These are phyloP conservation scores for Fusarium coicis DNA, from an alignment of 2,329 filamentous ascomycete genomes.

Conservation along the genomic window DNA sequence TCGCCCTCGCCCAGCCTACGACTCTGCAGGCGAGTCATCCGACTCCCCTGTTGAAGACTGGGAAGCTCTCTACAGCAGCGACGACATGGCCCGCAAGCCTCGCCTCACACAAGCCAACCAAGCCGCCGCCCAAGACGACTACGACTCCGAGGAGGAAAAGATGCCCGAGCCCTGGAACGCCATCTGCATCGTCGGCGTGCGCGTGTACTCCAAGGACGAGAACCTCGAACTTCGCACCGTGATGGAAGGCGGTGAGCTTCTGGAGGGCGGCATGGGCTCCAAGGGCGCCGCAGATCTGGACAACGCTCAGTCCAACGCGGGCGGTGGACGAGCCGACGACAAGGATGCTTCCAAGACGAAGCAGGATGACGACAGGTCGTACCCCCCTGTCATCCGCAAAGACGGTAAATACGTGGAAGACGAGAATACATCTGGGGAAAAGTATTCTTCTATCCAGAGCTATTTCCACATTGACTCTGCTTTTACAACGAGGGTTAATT, in stretches of 20 bases:
- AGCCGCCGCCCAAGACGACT: constrained; percentile 50
- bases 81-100: constrained; percentile 66
- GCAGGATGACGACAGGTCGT: constrained; percentile 14
- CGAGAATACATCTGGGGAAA: constrained; percentile 22
- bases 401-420: constrained; percentile 41
- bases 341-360: constrained; percentile 15
- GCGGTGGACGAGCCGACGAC: constrained; percentile 53
- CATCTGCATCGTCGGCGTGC: constrained; percentile 68
- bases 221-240: constrained; percentile 64
- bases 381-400: constrained; percentile 42
- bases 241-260: constrained; percentile 64
- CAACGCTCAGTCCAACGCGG: constrained; percentile 66
- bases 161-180: constrained; percentile 70
- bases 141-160: constrained; percentile 68
- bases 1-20: constrained; percentile 48
- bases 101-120: constrained; percentile 53
- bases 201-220: constrained; percentile 70
- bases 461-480: constrained; percentile 46
- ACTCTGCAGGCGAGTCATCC: constrained; percentile 65
- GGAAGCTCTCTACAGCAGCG: constrained; percentile 68
- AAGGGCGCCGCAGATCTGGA: constrained; percentile 67
- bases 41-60: constrained; percentile 70
- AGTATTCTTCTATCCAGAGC: constrained; percentile 40
- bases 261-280: constrained; percentile 66
- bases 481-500: constrained; percentile 44